Conservation (phyloP, 345 rosid species). For the Euclidium syriacum region DNA sequence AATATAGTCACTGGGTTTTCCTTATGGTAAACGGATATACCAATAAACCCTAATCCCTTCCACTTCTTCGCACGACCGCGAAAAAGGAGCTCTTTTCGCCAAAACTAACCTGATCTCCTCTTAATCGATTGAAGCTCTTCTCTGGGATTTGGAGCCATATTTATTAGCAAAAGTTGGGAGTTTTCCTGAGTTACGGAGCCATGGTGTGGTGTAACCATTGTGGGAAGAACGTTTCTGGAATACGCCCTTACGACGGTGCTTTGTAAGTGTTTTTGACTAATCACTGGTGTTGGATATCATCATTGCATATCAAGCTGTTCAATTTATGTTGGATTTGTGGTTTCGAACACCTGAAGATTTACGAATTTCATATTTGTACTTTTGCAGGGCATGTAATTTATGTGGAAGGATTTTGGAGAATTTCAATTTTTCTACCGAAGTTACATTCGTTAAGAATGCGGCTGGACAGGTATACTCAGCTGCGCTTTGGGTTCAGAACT, state of each 20-base stretch:
- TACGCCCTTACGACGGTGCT: slow-evolving; percentile 28
- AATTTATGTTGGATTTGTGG: neutral
- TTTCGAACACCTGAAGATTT: neutral
- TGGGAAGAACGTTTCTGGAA: slow-evolving; percentile 16
- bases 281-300: neutral
- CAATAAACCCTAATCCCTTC: slow-evolving; percentile 3
- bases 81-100: neutral
- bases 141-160: neutral
- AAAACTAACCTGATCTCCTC: neutral
- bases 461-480: slow-evolving; percentile 30
- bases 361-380: neutral
- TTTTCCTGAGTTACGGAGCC: neutral
- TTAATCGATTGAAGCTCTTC: neutral
- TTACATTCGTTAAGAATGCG: slow-evolving; percentile 32
- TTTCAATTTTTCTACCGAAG: slow-evolving; percentile 23
- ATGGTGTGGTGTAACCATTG: slow-evolving; percentile 35
- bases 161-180: slow-evolving; percentile 3
- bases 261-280: slow-evolving; percentile 18
- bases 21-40: neutral
- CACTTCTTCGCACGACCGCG: slow-evolving; percentile 9
- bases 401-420: slow-evolving; percentile 33
- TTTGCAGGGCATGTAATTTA: slow-evolving; percentile 24
- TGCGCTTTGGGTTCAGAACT: neutral
- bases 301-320: neutral
- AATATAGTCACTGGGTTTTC: neutral